Evolutionary conservation across 805 yeast genomes (phyloP).

Genomic region (Brettanomyces anomalus): DNA sequence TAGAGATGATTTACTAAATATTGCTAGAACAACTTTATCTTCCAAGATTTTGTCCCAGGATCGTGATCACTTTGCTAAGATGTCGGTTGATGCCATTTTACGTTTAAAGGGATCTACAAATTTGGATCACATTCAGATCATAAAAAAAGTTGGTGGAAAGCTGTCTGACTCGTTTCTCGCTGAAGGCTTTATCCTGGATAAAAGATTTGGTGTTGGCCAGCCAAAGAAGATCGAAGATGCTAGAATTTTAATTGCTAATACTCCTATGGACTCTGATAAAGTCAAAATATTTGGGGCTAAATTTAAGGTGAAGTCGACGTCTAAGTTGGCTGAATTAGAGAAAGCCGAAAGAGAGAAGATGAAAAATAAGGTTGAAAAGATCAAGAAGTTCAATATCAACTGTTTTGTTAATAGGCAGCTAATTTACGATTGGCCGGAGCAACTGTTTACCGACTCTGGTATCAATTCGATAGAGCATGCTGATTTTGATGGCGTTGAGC

Average conservation of each 20-base stretch:
- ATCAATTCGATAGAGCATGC: conserved; percentile 96
- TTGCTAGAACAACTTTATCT: conserved; percentile 89
- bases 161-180: conserved; percentile 87
- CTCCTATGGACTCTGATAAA: conserved; percentile 94
- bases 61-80: conserved; percentile 76
- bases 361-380: conserved; percentile 82
- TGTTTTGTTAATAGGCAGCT: conserved; percentile 93
- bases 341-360: conserved; percentile 81
- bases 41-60: conserved; percentile 94
- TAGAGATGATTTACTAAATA: conserved; percentile 69
- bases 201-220: conserved; percentile 90
- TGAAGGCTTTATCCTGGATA: conserved; percentile 90
- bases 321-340: conserved; percentile 64
- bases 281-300: conserved; percentile 97
- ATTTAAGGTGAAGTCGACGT: conserved; percentile 90
- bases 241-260: conserved; percentile 84
- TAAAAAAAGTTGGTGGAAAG: conserved; percentile 90
- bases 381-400: conserved; percentile 70
- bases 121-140: conserved; percentile 85
- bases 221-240: conserved; percentile 81
- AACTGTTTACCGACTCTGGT: conserved; percentile 76
- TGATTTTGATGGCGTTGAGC: conserved; percentile 95
- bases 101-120: conserved; percentile 82
- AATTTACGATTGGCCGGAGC: conserved; percentile 97
- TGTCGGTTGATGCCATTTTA: conserved; percentile 91